These are phyloP conservation scores for Mycena metata DNA, from an alignment of 768 basidiomycete species.

Conservation along the genomic window DNA sequence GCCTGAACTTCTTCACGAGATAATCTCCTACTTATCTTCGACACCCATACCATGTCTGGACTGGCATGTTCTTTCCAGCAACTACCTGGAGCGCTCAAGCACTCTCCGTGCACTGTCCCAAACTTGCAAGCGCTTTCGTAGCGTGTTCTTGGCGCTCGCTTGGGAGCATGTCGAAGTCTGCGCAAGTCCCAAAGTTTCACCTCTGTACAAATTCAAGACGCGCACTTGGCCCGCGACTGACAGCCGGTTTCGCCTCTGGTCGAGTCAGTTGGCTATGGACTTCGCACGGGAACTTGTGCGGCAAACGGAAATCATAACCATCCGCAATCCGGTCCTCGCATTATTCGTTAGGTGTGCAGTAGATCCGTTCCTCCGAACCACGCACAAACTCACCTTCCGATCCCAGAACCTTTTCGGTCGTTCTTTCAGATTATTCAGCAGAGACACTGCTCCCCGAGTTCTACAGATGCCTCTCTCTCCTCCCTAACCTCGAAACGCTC, in stretches of 20 bases:
- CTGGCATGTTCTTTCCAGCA: not conserved
- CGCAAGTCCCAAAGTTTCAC: conserved; percentile 13
- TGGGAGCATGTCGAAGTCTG: conserved; percentile 42
- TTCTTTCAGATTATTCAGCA: conserved; percentile 33
- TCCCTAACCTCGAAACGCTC: conserved; percentile 44
- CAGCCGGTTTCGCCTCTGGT: not conserved
- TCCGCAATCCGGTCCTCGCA: conserved; percentile 41
- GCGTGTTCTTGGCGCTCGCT: conserved; percentile 32
- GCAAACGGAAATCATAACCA: conserved; percentile 44
- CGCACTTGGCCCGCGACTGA: not conserved
- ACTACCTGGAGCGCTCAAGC: conserved; percentile 25
- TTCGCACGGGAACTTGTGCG: conserved; percentile 26
- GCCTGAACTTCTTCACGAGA: conserved; percentile 44
- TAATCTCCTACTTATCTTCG: conserved; percentile 38
- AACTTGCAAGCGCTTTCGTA: conserved; percentile 39
- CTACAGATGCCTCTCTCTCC: conserved; percentile 39
- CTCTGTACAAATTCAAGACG: not conserved
- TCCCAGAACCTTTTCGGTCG: conserved; percentile 38
- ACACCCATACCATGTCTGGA: conserved; percentile 33
- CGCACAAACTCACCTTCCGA: not conserved
- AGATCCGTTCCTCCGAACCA: not conserved
- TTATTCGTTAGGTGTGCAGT: conserved; percentile 41
- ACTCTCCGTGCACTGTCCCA: conserved; percentile 38
- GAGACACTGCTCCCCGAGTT: conserved; percentile 40
- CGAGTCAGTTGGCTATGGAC: conserved; percentile 29